Conservation (phyloP, 805 yeast genomes). For the Saccharomycopsis selenospora region DNA sequence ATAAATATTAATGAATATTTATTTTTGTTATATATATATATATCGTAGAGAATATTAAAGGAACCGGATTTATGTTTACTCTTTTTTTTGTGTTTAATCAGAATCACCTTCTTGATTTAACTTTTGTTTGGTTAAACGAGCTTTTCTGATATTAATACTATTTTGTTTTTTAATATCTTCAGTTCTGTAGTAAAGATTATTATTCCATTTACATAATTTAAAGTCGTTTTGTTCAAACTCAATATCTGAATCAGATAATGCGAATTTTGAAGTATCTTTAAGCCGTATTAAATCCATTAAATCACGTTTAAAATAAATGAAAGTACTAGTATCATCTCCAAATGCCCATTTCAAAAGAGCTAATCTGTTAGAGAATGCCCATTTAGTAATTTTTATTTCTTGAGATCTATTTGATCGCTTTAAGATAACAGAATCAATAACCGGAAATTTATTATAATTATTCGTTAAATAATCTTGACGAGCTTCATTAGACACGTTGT, state of each 20-base stretch:
- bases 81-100: too few species aligned
- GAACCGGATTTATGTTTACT: too few species aligned
- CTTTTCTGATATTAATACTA: constrained; percentile 7
- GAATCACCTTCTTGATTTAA: too few species aligned
- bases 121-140: constrained; percentile 12
- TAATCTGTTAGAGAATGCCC: constrained; percentile 10
- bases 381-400: neutral
- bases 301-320: constrained; percentile 2
- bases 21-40: too few species aligned
- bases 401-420: neutral
- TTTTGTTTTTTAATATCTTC: neutral
- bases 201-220: too few species aligned
- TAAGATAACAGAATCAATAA: constrained; percentile 4
- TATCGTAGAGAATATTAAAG: too few species aligned
- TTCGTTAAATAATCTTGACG: constrained; percentile 1
- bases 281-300: neutral
- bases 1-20: too few species aligned
- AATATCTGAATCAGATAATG: neutral
- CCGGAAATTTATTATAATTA: neutral
- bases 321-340: constrained; percentile 11
- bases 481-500: constrained; percentile 27
- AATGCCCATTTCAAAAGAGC: constrained; percentile 17
- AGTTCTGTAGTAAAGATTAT: neutral
- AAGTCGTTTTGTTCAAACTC: neutral
- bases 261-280: neutral